Conservation (phyloP, 1,284 basidiomycete genomes). For the Leccinum subrobustum region DNA sequence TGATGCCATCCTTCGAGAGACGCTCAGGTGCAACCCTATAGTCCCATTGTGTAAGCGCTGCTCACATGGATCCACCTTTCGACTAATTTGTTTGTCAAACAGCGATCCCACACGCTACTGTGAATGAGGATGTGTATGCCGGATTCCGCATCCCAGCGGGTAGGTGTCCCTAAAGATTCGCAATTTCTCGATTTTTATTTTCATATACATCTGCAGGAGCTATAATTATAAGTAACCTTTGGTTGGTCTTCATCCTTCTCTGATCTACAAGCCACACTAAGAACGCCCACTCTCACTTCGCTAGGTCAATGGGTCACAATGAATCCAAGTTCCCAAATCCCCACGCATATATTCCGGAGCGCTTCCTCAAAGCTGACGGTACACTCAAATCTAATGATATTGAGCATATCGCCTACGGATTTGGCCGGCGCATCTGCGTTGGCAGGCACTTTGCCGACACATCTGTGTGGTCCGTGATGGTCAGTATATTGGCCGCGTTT, state of each 20-base stretch:
- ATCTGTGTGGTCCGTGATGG: constrained; percentile 21
- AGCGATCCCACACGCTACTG: constrained; percentile 23
- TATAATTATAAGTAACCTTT: constrained; percentile 21
- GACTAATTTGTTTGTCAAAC: not conserved
- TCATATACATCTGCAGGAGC: constrained; percentile 13
- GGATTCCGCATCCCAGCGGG: constrained; percentile 27
- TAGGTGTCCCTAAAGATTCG: not conserved
- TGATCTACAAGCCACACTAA: not conserved
- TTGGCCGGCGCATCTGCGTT: constrained; percentile 24
- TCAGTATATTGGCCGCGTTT: constrained; percentile 21
- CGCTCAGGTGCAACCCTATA: constrained; percentile 7
- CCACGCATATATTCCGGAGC: constrained; percentile 24
- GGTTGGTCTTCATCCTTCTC: constrained; percentile 11
- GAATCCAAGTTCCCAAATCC: constrained; percentile 18
- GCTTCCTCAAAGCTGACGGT: constrained; percentile 22
- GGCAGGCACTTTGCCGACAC: constrained; percentile 21
- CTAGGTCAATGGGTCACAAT: constrained; percentile 27
- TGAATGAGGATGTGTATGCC: constrained; percentile 25
- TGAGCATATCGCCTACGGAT: constrained; percentile 17
- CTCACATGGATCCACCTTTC: not conserved
- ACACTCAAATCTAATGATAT: constrained; percentile 11
- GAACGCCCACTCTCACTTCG: not conserved
- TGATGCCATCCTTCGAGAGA: constrained; percentile 19
- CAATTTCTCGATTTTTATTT: not conserved
- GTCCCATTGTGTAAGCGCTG: constrained; percentile 9